phyloP scores from a whole-genome alignment of 805 yeast genomes.

The Zygosaccharomyces kombuchaensis region DNA sequence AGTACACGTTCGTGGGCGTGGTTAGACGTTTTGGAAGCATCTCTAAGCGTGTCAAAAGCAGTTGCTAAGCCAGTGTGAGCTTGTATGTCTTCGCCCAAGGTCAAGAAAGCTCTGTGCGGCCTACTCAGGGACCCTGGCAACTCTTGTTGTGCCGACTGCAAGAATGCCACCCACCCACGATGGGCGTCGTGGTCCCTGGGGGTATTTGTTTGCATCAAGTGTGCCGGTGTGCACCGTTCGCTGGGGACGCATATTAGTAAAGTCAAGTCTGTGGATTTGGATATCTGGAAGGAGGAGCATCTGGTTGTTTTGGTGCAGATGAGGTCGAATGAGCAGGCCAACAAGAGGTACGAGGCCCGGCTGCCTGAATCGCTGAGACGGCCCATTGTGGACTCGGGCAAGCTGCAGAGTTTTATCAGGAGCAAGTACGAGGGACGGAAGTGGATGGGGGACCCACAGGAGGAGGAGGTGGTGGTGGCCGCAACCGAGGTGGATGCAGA shows the following conservation, averaged over 20 bases:
- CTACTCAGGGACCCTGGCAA: conserved; percentile 75
- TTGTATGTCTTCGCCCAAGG: conserved; percentile 39
- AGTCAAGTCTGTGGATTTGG: conserved; percentile 91
- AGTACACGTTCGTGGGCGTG: background rate
- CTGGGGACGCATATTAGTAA: conserved; percentile 94
- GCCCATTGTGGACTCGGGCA: conserved; percentile 77
- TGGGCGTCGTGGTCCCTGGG: conserved; percentile 99
- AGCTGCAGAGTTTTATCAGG: conserved; percentile 83
- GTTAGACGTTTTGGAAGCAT: background rate
- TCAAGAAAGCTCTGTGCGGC: conserved; percentile 56
- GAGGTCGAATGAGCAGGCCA: conserved; percentile 75
- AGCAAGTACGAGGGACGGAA: conserved; percentile 88
- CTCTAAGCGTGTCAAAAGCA: conserved; percentile 16
- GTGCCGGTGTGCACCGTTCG: conserved; percentile 93
- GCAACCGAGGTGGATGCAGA: background rate
- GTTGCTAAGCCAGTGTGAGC: background rate
- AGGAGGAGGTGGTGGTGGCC: too few relatives aligned
- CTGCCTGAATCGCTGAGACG: conserved; percentile 32
- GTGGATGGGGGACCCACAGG: conserved; percentile 56
- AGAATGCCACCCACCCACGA: conserved; percentile 81
- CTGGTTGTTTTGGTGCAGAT: conserved; percentile 73
- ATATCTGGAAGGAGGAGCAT: conserved; percentile 95
- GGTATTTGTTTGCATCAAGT: conserved; percentile 84
- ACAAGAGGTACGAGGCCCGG: conserved; percentile 77
- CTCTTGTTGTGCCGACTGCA: conserved; percentile 86